phyloP scores from a whole-genome alignment of 495 filamentous ascomycete species.

The Aspergillus diversus region DNA sequence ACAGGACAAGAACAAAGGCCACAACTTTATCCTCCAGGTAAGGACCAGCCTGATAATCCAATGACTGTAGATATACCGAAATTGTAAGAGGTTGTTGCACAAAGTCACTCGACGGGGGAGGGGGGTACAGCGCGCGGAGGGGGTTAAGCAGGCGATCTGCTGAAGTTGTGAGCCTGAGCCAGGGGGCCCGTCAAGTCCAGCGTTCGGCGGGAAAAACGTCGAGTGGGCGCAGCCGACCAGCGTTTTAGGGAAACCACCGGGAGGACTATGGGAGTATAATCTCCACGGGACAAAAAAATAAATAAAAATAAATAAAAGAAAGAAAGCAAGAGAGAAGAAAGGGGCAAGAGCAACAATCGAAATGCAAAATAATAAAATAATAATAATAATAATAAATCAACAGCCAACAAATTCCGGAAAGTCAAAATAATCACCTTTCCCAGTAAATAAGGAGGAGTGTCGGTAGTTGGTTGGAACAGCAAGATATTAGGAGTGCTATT shows the following conservation, averaged over 20 bases:
- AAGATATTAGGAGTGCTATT: neutral
- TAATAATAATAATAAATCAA: neutral
- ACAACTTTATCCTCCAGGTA: constrained; percentile 14
- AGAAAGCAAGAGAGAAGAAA: neutral
- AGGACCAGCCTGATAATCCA: constrained; percentile 28
- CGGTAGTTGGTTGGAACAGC: neutral
- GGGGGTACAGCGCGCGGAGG: constrained; percentile 18
- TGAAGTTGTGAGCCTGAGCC: constrained; percentile 19
- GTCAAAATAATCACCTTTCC: constrained; percentile 7
- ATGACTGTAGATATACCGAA: constrained; percentile 12
- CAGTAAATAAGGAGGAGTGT: constrained; percentile 10
- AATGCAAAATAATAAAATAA: neutral
- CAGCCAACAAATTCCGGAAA: constrained; percentile 10
- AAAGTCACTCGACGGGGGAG: constrained; percentile 17
- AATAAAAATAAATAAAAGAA: neutral
- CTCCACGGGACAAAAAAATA: constrained; percentile 3
- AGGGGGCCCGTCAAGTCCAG: constrained; percentile 15
- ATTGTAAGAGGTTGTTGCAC: constrained; percentile 18
- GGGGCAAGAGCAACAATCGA: neutral
- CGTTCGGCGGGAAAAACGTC: constrained; percentile 16
- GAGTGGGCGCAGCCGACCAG: constrained; percentile 4
- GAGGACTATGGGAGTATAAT: constrained; percentile 6
- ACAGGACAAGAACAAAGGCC: constrained; percentile 13
- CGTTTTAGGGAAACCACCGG: constrained; percentile 3
- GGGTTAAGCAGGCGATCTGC: constrained; percentile 24